These are phyloP conservation scores for Tulasnella sp. DNA, from an alignment of 768 basidiomycete genomes.

Conservation along the genomic window DNA sequence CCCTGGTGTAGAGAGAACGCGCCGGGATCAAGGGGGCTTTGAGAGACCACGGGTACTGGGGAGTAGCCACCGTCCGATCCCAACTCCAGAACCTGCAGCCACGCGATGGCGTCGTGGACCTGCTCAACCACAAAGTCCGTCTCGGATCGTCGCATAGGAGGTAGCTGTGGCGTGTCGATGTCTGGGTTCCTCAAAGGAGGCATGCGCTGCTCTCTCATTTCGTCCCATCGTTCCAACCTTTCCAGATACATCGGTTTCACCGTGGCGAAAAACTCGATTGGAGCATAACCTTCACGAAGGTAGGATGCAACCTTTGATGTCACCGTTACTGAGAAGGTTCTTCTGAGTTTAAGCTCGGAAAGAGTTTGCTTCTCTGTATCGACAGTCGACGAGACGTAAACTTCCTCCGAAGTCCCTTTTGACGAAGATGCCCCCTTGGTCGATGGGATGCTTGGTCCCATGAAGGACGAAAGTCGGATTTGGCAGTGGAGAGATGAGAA, in stretches of 20 bases:
- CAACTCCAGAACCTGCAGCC: conserved; percentile 78
- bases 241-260: conserved; percentile 75
- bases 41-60: conserved; percentile 72
- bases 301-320: conserved; percentile 62
- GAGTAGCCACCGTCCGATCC: conserved; percentile 72
- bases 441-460: conserved; percentile 52
- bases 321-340: conserved; percentile 67
- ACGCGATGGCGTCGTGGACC: conserved; percentile 81
- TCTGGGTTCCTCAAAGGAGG: conserved; percentile 21
- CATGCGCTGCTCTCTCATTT: conserved; percentile 64
- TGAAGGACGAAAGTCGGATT: conserved; percentile 75
- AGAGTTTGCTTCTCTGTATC: conserved; percentile 62
- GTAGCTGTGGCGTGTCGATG: conserved; percentile 26
- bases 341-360: conserved; percentile 73
- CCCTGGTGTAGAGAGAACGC: conserved; percentile 88
- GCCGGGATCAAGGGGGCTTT: conserved; percentile 65
- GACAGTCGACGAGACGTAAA: conserved; percentile 61
- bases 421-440: conserved; percentile 77
- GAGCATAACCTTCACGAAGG: conserved; percentile 65
- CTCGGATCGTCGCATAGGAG: conserved; percentile 77
- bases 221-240: conserved; percentile 87
- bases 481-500: conserved; percentile 81
- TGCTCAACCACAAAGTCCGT: conserved; percentile 83
- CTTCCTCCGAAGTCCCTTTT: conserved; percentile 70
- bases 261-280: conserved; percentile 83